Percentiles rank a stretch among this genome's conserved stretches.
phyloP scores from a whole-genome alignment of 148 eudicot genomes.

The Mesembryanthemum crystallinum region DNA sequence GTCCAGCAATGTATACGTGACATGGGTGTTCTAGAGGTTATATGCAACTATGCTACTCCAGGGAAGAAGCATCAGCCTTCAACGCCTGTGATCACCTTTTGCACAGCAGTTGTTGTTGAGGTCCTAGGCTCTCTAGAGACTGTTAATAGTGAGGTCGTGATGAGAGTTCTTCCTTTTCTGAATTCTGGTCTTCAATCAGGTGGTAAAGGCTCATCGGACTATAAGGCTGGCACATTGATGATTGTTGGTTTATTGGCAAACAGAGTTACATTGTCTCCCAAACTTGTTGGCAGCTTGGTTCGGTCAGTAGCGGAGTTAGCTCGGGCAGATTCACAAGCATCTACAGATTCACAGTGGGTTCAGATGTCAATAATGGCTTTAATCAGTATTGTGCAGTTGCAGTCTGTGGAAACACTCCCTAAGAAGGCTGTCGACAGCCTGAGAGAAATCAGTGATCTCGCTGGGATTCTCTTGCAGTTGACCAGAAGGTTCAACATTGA shows the following conservation, averaged over 20 bases:
- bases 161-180: constrained; percentile 73
- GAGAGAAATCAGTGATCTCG: constrained; percentile 55
- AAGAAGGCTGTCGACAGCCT: constrained; percentile 69
- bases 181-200: constrained; percentile 58
- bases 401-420: constrained; percentile 64
- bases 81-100: constrained; percentile 56
- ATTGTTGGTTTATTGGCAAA: constrained; percentile 64
- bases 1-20: constrained; percentile 86
- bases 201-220: constrained; percentile 49
- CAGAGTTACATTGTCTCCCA: constrained; percentile 58
- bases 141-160: constrained; percentile 55
- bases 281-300: constrained; percentile 62
- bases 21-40: constrained; percentile 63
- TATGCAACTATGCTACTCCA: constrained; percentile 65
- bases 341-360: constrained; percentile 57
- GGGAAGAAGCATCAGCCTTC: constrained; percentile 66
- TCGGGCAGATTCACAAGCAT: constrained; percentile 50
- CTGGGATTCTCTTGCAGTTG: constrained; percentile 56
- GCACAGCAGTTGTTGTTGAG: constrained; percentile 82
- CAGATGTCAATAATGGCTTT: constrained; percentile 67
- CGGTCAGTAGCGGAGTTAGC: constrained; percentile 60
- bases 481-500: constrained; percentile 73
- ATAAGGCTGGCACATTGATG: constrained; percentile 88
- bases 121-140: constrained; percentile 52
- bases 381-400: constrained; percentile 77